Conservation (phyloP, 2,329 filamentous ascomycete genomes). For the Lasiodiplodia sp. region DNA sequence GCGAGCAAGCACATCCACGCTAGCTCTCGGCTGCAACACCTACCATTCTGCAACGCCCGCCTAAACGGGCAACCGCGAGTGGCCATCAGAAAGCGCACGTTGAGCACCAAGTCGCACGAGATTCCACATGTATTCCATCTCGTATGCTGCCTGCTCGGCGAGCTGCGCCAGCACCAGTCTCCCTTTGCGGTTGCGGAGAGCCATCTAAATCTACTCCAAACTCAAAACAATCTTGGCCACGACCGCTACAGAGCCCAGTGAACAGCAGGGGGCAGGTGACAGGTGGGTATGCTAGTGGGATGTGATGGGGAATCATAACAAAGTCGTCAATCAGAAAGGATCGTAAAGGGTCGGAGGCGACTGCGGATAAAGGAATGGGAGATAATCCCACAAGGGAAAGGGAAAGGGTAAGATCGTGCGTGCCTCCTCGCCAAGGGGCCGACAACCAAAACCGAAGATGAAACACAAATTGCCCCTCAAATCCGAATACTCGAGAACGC, state of each 20-base stretch:
- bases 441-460: constrained; percentile 18
- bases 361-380: constrained; percentile 18
- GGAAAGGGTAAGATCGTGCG: not conserved
- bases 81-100: not conserved
- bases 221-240: constrained; percentile 17
- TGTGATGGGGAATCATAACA: constrained; percentile 22
- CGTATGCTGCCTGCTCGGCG: constrained; percentile 18
- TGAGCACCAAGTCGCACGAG: not conserved
- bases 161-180: constrained; percentile 18
- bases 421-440: constrained; percentile 5
- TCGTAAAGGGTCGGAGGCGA: constrained; percentile 27
- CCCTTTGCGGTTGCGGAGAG: constrained; percentile 14
- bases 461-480: constrained; percentile 19
- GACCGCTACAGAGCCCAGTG: constrained; percentile 5
- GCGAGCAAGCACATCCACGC: no score
- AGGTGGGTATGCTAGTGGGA: constrained; percentile 3
- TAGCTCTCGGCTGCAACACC: no score
- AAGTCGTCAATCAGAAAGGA: constrained; percentile 22
- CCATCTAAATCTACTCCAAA: constrained; percentile 24
- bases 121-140: constrained; percentile 8
- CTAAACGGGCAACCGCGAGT: not conserved
- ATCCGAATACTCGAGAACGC: constrained; percentile 18
- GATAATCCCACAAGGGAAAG: not conserved
- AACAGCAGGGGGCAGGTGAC: constrained; percentile 4
- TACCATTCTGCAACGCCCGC: not conserved